Evolutionary conservation across 805 yeast genomes (phyloP), one percentile per base, ranked within the genome.

Genomic region (Kazachstania martiniae): DNA sequence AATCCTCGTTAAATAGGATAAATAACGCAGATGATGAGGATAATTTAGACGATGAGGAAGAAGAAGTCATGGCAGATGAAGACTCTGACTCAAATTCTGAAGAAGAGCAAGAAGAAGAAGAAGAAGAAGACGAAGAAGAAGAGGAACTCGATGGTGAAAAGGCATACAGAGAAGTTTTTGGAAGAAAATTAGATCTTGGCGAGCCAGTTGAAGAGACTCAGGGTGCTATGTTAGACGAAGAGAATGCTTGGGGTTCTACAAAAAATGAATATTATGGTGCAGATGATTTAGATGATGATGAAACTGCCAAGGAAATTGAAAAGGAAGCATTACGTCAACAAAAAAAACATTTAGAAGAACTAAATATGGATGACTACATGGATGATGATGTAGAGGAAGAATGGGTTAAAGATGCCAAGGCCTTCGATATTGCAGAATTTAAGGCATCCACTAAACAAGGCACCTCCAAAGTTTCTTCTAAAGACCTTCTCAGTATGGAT

Each of bases 281-380:
- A n/a, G 71, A 53, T 50, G 65, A 63, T 30, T 42, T 59, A 4
- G 66, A 71, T 41, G 61, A 82, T 41, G 89, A 78, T 21, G 93
- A 75, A 33, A 77, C 74, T 21, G 81, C 84, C 4, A 76, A 73
- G 40, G 76, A 72, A 40, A 77, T 86, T 59, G 91, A 89, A 36
- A 76, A 74, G 45, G 96, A 91, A 58, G 97, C 97, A 0, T 50
- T 83, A 30, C 74, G 85, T 49, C 75, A 84, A 43, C 96, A 87
- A 59, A 81, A 80, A 61, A 68, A 72, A 43, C 86, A 86, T 53
- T 59, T 84, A 37, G 74, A 74, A 42, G 93, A 80, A 28, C 63
- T 87, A 44, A 72, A 74, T 29, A 76, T 80, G 70, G 82, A 68
- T 18, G 91, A 80, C 53, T 77, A 68, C 51, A 59, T 78, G 44